Percentiles rank a stretch among this genome's conserved stretches.
Evolutionary conservation across 192 early-diverging fungal species (phyloP).

Genomic region (Chytriomyces hyalinus): DNA sequence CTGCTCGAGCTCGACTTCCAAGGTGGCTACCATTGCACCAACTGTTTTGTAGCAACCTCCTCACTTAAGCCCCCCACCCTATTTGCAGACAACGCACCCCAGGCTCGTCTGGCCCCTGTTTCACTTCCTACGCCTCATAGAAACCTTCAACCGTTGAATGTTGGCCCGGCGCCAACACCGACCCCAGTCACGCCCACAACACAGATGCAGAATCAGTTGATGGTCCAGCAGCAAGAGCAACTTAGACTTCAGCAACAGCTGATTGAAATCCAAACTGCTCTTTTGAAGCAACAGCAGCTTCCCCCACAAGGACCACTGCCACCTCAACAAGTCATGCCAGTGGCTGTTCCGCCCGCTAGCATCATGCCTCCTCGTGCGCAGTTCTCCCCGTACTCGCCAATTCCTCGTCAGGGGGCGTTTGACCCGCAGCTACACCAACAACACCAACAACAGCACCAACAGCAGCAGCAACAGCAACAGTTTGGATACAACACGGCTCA

Average conservation of each 20-base stretch:
- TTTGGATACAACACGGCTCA: not conserved
- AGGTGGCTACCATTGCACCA: not conserved
- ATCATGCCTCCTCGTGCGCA: too few species aligned
- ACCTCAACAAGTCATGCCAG: too few species aligned
- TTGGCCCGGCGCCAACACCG: too few species aligned
- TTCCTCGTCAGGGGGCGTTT: not conserved
- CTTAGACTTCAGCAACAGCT: not conserved
- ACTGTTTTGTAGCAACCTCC: too few species aligned
- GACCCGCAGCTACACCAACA: not conserved
- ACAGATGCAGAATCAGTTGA: not conserved
- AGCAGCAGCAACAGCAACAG: not conserved
- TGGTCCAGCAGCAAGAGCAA: not conserved
- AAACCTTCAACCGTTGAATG: too few species aligned
- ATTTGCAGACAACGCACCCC: too few species aligned
- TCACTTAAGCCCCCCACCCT: too few species aligned
- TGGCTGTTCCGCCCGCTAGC: too few species aligned
- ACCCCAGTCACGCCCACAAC: not conserved
- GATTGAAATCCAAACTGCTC: conserved; percentile 1
- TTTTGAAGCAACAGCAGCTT: not conserved
- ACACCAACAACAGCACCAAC: not conserved
- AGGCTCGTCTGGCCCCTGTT: too few species aligned
- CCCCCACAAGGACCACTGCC: too few species aligned
- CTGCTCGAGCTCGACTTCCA: not conserved
- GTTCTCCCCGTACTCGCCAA: not conserved
- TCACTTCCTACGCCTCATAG: too few species aligned